Evolutionary conservation across 257 asterid species (phyloP).

Genomic region (Solanum peruvianum): DNA sequence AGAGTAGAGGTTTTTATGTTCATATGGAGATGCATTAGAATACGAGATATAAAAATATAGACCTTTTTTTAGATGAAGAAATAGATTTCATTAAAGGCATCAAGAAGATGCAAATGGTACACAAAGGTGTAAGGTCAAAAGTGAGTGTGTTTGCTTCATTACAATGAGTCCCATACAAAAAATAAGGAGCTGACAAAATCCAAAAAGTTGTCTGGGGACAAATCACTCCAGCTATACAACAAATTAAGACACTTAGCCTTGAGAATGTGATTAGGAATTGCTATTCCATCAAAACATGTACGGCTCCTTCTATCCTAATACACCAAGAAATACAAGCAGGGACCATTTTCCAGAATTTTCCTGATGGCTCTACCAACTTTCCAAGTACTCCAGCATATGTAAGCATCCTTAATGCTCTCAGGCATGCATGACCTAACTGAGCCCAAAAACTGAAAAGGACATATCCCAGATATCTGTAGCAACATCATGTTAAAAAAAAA

Average conservation of each 20-base stretch:
- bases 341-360: neutral
- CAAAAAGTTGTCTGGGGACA: neutral
- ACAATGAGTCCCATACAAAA: neutral
- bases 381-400: neutral
- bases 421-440: neutral
- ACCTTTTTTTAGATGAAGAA: neutral
- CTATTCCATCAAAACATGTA: neutral
- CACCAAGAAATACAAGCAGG: neutral
- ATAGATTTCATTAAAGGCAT: no score
- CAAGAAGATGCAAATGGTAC: neutral
- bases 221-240: neutral
- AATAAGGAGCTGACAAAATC: neutral
- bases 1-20: neutral
- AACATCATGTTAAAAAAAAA: neutral
- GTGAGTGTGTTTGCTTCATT: neutral
- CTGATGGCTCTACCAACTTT: neutral
- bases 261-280: neutral
- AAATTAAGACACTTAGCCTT: neutral
- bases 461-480: neutral
- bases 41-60: neutral
- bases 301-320: neutral
- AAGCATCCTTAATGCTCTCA: neutral
- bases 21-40: neutral
- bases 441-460: neutral
- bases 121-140: neutral